Percentiles rank a stretch among this genome's conserved stretches.
phyloP scores from a whole-genome alignment of 192 early-diverging fungal species.

The Podila epigama region DNA sequence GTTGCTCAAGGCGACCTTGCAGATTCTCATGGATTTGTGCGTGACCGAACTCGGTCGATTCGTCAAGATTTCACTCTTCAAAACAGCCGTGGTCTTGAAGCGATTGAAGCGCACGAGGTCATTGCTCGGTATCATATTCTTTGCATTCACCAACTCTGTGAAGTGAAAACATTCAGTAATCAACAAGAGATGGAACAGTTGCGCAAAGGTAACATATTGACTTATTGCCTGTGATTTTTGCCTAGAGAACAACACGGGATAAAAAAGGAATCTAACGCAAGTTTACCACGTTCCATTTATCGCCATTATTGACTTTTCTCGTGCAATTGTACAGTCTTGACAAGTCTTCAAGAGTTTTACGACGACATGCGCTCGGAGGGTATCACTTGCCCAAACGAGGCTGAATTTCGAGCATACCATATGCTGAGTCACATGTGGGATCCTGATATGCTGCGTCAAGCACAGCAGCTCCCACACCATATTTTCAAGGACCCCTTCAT shows the following conservation, averaged over 20 bases:
- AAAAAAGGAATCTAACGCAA: too few species aligned
- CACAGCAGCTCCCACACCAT: conserved; percentile 61
- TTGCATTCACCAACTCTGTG: conserved; percentile 76
- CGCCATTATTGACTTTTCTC: too few species aligned
- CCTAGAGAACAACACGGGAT: too few species aligned
- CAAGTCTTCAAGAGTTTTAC: conserved; percentile 88
- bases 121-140: conserved; percentile 91
- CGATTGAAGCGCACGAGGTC: conserved; percentile 76
- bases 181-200: conserved; percentile 92
- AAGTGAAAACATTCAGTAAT: conserved; percentile 68
- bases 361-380: conserved; percentile 70
- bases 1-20: conserved; percentile 63
- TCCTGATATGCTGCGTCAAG: conserved; percentile 72
- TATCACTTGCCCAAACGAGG: conserved; percentile 73
- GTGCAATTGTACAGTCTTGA: conserved; percentile 64
- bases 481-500: conserved; percentile 70
- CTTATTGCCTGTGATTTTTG: background rate
- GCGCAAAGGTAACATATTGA: conserved; percentile 69
- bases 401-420: conserved; percentile 92
- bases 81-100: conserved; percentile 74
- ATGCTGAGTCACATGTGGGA: conserved; percentile 78
- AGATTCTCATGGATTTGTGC: conserved; percentile 79
- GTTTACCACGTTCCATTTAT: too few species aligned
- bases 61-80: conserved; percentile 89
- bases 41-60: conserved; percentile 86